phyloP scores from a whole-genome alignment of 2,329 filamentous ascomycete genomes.

The Pseudogymnoascus sp. region DNA sequence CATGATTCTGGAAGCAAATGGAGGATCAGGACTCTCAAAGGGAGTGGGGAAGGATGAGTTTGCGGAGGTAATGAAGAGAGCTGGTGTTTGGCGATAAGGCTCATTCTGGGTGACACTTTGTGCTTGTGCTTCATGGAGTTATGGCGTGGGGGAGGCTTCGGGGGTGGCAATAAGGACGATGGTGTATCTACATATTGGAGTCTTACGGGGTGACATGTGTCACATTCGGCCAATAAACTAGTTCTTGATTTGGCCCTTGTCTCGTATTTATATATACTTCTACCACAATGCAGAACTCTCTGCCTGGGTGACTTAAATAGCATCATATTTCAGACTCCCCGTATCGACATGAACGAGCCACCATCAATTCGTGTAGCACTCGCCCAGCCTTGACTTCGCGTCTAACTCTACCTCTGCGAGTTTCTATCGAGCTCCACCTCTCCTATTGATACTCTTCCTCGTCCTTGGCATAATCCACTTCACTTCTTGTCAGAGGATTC shows the following conservation, averaged over 20 bases:
- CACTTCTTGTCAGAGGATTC: constrained; percentile 16
- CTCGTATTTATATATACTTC: constrained; percentile 3
- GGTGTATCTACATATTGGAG: constrained; percentile 2
- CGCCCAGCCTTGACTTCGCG: background rate
- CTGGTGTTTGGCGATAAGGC: constrained; percentile 25
- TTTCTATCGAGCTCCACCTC: constrained; percentile 22
- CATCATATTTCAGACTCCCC: background rate
- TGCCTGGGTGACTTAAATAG: background rate
- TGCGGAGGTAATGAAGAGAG: constrained; percentile 27
- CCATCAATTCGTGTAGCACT: background rate
- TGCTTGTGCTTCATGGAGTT: constrained; percentile 7
- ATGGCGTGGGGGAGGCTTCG: background rate
- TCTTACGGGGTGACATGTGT: background rate
- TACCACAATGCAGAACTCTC: background rate
- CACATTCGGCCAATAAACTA: background rate
- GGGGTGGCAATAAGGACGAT: background rate
- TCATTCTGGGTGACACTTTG: background rate
- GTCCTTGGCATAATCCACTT: background rate
- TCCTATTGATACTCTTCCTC: constrained; percentile 11
- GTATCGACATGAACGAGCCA: constrained; percentile 14
- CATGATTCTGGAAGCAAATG: constrained; percentile 94
- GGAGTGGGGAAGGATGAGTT: constrained; percentile 59
- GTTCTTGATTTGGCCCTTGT: background rate
- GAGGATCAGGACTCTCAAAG: constrained; percentile 60
- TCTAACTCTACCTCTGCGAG: constrained; percentile 8